These are phyloP conservation scores for Bullera alba DNA, from an alignment of 768 basidiomycete genomes.

Conservation along the genomic window DNA sequence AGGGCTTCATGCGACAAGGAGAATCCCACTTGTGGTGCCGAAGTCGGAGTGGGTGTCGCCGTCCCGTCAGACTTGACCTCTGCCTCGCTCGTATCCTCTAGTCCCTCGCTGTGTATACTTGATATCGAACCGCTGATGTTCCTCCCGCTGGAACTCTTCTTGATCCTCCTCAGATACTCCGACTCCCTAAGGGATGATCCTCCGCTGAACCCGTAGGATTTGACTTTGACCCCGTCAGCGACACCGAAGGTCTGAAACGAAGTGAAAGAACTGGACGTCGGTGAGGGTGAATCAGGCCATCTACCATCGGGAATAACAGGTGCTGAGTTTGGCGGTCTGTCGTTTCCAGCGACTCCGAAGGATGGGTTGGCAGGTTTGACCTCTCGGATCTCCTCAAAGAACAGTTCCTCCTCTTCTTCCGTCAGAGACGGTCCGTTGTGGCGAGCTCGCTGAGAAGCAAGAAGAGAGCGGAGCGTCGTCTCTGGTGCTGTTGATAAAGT, in stretches of 20 bases:
- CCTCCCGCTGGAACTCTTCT: too few relatives aligned
- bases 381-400: slow-evolving; percentile 32
- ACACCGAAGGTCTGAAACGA: slow-evolving; percentile 29
- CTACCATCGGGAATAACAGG: not conserved
- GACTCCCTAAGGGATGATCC: slow-evolving; percentile 28
- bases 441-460: slow-evolving; percentile 31
- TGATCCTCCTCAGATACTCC: slow-evolving; percentile 29
- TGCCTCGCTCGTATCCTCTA: too few relatives aligned
- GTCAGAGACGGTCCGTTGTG: slow-evolving; percentile 26
- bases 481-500: slow-evolving; percentile 27
- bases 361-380: not conserved
- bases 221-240: slow-evolving; percentile 8
- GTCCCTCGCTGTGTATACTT: too few relatives aligned
- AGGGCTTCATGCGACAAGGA: not conserved
- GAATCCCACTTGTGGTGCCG: slow-evolving; percentile 6
- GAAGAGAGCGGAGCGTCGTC: slow-evolving; percentile 19
- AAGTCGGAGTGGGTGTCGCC: slow-evolving; percentile 22
- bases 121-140: too few relatives aligned
- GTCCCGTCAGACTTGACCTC: slow-evolving; percentile 19
- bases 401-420: slow-evolving; percentile 36
- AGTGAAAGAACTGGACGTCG: slow-evolving; percentile 27
- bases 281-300: slow-evolving; percentile 9
- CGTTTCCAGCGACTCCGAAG: too few relatives aligned
- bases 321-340: too few relatives aligned
- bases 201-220: slow-evolving; percentile 36